Evolutionary conservation across 768 basidiomycete genomes (phyloP), one percentile per base, ranked within the genome.

Genomic region (Mycena polygramma): DNA sequence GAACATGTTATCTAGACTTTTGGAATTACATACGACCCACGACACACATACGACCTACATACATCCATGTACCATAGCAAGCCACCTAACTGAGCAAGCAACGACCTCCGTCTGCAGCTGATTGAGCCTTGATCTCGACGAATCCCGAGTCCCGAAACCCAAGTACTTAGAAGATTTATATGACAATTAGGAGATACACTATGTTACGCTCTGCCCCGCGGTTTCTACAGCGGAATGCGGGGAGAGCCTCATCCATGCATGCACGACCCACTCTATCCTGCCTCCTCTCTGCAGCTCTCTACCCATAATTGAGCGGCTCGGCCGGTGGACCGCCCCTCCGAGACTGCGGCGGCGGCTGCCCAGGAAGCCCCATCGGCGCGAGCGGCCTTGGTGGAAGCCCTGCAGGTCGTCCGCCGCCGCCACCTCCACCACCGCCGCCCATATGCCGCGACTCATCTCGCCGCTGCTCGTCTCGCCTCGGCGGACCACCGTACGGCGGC

Each of bases 271-370:
- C 49, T 24, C 46, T 37, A 10, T 43, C 48, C 24, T 41, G 11
- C 14, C 26, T n/a, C 39, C 14, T 24, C 37, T n/a, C 49, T 59
- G 15, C 37, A 35, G 39, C 46, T 3, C 35, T 49, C 48, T 66
- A 70, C 6, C 70, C 70, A n/a, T 71, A 71, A 53, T 60, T 60
- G 1, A 71, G 57, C 49, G 70, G 30, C 43, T 71, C 65, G 14
- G 37, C 35, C 30, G 30, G 17, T 30, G 24, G 4, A 45, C 36
- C 19, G 55, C 2, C 9, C 10, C 15, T 41, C 41, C 41, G 41
- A 2, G 4, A 6, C 41, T 2, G 41, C 11, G 41, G 41, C 9
- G 41, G 41, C 10, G 41, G 41, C 41, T 15, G 41, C 15, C 41
- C 41, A 41, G 41, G 41, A 10, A 41, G 10, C n/a, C 46, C 17